Evolutionary conservation across 2,329 filamentous ascomycete species (phyloP).

Genomic region (Aspergillus sp.): DNA sequence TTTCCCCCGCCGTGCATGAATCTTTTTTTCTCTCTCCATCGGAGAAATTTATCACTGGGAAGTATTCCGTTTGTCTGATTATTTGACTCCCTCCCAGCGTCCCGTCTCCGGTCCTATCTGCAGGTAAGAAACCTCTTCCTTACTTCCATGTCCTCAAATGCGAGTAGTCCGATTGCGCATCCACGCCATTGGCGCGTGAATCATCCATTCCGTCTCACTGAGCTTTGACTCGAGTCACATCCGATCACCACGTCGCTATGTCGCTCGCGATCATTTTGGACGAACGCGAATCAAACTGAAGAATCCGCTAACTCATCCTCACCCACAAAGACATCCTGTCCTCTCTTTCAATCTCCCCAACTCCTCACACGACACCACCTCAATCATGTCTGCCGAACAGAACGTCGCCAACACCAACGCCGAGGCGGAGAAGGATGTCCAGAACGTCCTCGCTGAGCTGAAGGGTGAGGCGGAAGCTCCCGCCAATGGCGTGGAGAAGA

Average conservation of each 20-base stretch:
- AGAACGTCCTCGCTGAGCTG: slow-evolving; percentile 45
- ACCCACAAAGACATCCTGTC: not conserved
- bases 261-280: no score
- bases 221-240: not conserved
- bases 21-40: slow-evolving; percentile 5
- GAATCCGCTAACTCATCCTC: no score
- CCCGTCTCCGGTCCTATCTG: not conserved
- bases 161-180: not conserved
- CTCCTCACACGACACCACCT: slow-evolving; percentile 2
- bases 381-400: slow-evolving; percentile 37
- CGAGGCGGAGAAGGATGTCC: slow-evolving; percentile 46
- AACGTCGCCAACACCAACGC: slow-evolving; percentile 36
- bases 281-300: no score
- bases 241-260: no score
- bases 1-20: slow-evolving; percentile 13
- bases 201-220: not conserved
- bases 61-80: not conserved
- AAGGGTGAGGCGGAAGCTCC: slow-evolving; percentile 31
- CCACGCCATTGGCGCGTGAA: no score
- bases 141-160: not conserved
- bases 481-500: slow-evolving; percentile 16
- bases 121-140: not conserved
- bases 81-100: not conserved
- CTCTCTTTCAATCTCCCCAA: not conserved
- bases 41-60: not conserved